Base-by-base conservation (phyloP, 169 alveolate genomes). In the Plasmodium yoelii region DNA sequence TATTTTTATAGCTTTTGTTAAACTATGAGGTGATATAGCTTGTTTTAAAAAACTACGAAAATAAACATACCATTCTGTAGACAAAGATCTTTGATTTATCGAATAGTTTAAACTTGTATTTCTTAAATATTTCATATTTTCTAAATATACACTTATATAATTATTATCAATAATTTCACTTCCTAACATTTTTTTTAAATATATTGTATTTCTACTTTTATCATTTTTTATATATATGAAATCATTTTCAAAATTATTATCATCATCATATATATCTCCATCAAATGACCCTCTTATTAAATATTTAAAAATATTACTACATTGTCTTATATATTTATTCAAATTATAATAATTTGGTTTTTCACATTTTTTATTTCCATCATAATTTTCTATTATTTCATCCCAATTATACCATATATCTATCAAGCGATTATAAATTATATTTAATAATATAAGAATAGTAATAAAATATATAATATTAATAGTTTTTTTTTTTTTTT, bases 61-160 rank as follows among this genome's bases (percentile, higher is more conserved):
- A 64, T 77, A 77, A 3, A 77, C 88, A 44, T 77, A 77, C 22
- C 88, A 77, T 64, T 77, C 88, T 12, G 88, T 77, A 22, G 88
- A 77, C 15, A 77, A 56, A 0, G 88, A 39, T 47, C 88, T 61
- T 13, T 77, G 88, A 15, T 63, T 51, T 28, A 77, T 22, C 4
- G 88, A 63, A 64, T 63, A 15, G 63, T 77, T 57, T 56, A 77
- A 63, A 77, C 77, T 77, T 5, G 88, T 77, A 4, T 77, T 74
- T 51, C 88, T 77, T 34, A 77, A 63, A 77, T 77, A 77, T 22
- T 77, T 77, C 77, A 77, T 64, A 28, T 63, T 77, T 19, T 77
- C 88, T 18, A 68, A 63, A 28, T 77, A 77, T 6, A 77, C 68
- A 56, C 88, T 77, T 26, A 77, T 12, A 47, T 61, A 77, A 64